Base-by-base conservation (phyloP, 495 filamentous ascomycete species). In the Margaritispora aquatica region DNA sequence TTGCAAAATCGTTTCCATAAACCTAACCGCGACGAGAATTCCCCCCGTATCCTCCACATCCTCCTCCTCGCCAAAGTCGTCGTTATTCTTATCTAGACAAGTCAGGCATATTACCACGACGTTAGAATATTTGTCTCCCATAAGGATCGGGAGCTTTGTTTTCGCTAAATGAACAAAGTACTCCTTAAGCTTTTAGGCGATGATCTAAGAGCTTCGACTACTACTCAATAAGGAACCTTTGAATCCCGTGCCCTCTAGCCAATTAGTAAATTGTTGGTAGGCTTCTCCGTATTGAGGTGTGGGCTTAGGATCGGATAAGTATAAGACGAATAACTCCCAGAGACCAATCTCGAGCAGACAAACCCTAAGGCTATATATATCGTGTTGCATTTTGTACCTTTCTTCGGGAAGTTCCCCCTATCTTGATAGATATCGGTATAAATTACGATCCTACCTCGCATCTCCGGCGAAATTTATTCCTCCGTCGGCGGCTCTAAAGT, bases 51-150 rank as follows among this genome's bases (percentile, higher is more conserved):
- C 81, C 50, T 73, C 38, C 44, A 78, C 74, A n/a, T 80, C 75
- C 0, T 50, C 59, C 29, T 70, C 59, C 64, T 74, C 65, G 8
- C 75, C 75, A 71, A 84, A 81, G 26, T 73, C 71, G 1, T 54
- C 59, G 52, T 80, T 81, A 7, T 66, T 71, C 1, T 62, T 26
- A 58, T 86, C 79, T 31, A 87, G 62, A 54, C 81, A 86, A 7
- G 73, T 80, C 26, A 87, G 59, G 64, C 84, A 87, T 17, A 61
- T 71, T 17, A 76, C 57, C 2, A 83, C 79, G 17, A 83, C 61
- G 0, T 72, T 59, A 0, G 73, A 65, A 51, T 85, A 86, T 59
- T 58, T 71, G 13, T 67, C 57, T 10, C 84, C 82, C 74, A 85
- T 80, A 1, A 58, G 46, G 0, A 23, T 47, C 7, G 80, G 79